These are phyloP conservation scores for Hyphodiscus hymeniophilus DNA, from an alignment of 495 filamentous ascomycete genomes.

Conservation along the genomic window DNA sequence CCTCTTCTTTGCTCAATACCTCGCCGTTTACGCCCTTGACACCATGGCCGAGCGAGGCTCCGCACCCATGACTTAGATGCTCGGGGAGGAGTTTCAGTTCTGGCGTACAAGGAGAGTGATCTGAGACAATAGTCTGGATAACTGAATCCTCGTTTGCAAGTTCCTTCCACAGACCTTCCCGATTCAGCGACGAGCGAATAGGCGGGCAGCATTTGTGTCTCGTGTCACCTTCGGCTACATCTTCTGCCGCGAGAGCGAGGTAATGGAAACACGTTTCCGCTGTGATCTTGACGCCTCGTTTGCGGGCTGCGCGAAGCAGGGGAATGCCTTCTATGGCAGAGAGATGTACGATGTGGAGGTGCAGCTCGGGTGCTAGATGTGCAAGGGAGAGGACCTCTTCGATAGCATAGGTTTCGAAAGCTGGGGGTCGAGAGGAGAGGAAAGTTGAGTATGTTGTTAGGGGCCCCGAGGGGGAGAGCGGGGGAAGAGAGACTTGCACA, in stretches of 20 bases:
- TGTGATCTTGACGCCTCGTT: conserved; percentile 78
- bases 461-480: conserved; percentile 66
- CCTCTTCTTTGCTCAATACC: conserved; percentile 15
- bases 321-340: conserved; percentile 91
- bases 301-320: conserved; percentile 69
- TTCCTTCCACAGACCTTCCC: conserved; percentile 83
- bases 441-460: conserved; percentile 81
- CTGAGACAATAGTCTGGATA: conserved; percentile 90
- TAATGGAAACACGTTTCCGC: conserved; percentile 99
- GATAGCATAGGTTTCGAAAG: conserved; percentile 89
- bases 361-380: conserved; percentile 71
- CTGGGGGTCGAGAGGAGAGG: conserved; percentile 79
- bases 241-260: conserved; percentile 80
- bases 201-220: conserved; percentile 97
- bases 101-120: conserved; percentile 94
- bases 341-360: conserved; percentile 90
- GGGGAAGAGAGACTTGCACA: conserved; percentile 63
- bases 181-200: conserved; percentile 77
- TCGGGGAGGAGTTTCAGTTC: conserved; percentile 82
- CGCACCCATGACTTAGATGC: conserved; percentile 37
- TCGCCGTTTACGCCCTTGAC: conserved; percentile 15
- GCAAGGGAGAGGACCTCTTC: conserved; percentile 77
- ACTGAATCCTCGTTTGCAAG: conserved; percentile 62
- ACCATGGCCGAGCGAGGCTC: conserved; percentile 19
- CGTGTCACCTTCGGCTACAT: conserved; percentile 82